Evolutionary conservation across 2,329 filamentous ascomycete species (phyloP).

Genomic region (Coniochaeta ligniaria): DNA sequence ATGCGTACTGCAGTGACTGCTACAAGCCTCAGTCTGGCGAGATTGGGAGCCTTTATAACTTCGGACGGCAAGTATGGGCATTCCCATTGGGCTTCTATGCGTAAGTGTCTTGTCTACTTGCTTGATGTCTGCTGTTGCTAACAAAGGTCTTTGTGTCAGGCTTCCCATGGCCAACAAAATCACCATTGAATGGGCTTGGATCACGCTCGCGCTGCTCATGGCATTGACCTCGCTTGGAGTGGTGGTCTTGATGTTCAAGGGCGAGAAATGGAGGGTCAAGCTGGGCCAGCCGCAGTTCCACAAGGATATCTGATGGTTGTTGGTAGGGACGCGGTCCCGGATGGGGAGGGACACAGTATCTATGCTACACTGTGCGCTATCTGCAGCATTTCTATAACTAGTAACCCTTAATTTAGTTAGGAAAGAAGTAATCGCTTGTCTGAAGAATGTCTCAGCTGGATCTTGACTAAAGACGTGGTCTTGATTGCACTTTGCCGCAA

Average conservation of each 20-base stretch:
- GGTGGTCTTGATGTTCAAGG: constrained; percentile 6
- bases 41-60: constrained; percentile 7
- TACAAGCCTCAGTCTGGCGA: constrained; percentile 14
- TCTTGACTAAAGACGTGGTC: too few species aligned
- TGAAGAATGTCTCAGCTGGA: too few species aligned
- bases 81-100: constrained; percentile 6
- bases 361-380: too few species aligned
- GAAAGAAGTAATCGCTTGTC: too few species aligned
- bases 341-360: too few species aligned
- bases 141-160: background rate
- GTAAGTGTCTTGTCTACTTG: background rate
- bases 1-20: constrained; percentile 12
- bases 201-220: constrained; percentile 5
- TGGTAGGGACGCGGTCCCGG: too few species aligned
- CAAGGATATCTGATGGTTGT: constrained; percentile 4
- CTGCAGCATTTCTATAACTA: too few species aligned
- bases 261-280: constrained; percentile 5
- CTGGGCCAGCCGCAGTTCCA: constrained; percentile 7
- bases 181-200: constrained; percentile 6
- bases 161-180: constrained; percentile 5
- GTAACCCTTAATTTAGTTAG: too few species aligned
- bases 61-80: constrained; percentile 3
- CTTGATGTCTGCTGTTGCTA: background rate
- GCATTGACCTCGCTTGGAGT: constrained; percentile 5
- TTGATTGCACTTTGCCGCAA: too few species aligned